These are phyloP conservation scores for Aspergillus clavatus DNA, from an alignment of 2,329 filamentous ascomycete species.

Conservation along the genomic window DNA sequence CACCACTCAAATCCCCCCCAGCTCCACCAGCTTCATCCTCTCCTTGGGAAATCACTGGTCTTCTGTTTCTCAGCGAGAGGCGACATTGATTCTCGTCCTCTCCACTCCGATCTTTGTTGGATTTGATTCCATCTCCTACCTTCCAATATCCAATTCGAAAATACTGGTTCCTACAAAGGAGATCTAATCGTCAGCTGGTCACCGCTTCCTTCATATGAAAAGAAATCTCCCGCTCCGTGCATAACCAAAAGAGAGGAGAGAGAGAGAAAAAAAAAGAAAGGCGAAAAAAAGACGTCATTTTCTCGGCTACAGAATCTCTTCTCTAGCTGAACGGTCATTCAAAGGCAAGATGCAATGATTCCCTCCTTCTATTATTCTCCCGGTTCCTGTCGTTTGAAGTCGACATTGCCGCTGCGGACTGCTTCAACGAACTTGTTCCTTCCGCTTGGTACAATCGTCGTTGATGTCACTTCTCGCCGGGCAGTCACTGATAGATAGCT, in stretches of 20 bases:
- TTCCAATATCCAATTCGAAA: background rate
- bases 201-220: constrained; percentile 10
- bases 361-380: background rate
- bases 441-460: constrained; percentile 8
- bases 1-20: too few relatives aligned
- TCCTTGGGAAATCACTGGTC: too few relatives aligned
- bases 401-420: constrained; percentile 1
- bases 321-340: constrained; percentile 10
- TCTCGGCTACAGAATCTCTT: constrained; percentile 5
- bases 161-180: background rate
- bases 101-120: background rate
- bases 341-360: constrained; percentile 8
- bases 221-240: constrained; percentile 13
- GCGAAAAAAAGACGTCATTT: constrained; percentile 14
- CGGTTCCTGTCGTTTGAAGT: background rate
- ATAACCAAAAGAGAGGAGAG: too few relatives aligned
- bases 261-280: constrained; percentile 6
- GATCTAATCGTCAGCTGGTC: background rate
- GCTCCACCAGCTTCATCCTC: too few relatives aligned
- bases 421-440: background rate
- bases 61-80: too few relatives aligned
- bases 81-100: background rate
- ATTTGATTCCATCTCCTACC: background rate
- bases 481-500: constrained; percentile 19
- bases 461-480: constrained; percentile 9